Evolutionary conservation across 73 alveolate genomes (phyloP), one percentile per base, ranked within the genome.

Genomic region (Breviolum minutum): DNA sequence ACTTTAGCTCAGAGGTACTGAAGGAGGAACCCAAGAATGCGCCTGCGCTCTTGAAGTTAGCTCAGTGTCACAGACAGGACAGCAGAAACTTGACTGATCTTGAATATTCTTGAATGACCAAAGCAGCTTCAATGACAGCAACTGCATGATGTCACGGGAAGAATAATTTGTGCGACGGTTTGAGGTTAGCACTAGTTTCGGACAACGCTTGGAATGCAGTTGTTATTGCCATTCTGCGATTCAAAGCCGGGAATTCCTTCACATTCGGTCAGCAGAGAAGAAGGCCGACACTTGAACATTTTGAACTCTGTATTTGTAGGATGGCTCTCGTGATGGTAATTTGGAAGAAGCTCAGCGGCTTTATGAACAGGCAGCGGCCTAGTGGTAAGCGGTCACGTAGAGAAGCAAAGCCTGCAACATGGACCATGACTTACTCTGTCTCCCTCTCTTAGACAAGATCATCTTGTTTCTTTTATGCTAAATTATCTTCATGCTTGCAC

Each of bases 251-350:
- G 81, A 71, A 12, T 30, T 20, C 81, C 13, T 71, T 12, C 40
- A 17, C 81, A 73, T 73, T 40, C 86, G 1, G 8, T 77, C 63
- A 27, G 63, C 86, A 77, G 27, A 29, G 27, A 2, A 29, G n/a
- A 1, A 24, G 24, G 1, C 86, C 16, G 30, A 81, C 77, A 17
- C 77, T 68, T 40, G 54, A 40, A 40, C 54, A 40, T 40, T 3
- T 40, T 17, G 24, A 1, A 68, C n/a, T 68, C n/a, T 68, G 17
- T 68, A 17, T 22, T 22, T 81, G 22, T 12, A 86, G 82, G 91
- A 92, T 54, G 91, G 87, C 13, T 64, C 98, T 16, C 98, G 98
- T 40, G 98, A 92, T 22, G 87, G 98, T 27, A 92, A 92, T 71
- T 27, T 92, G 89, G 98, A 92, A 92, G 98, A 92, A 76, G 91